Percentiles rank a stretch among this genome's conserved stretches.
phyloP scores from a whole-genome alignment of 108 stramenopile genomes.

The Chaetoceros tenuissimus region DNA sequence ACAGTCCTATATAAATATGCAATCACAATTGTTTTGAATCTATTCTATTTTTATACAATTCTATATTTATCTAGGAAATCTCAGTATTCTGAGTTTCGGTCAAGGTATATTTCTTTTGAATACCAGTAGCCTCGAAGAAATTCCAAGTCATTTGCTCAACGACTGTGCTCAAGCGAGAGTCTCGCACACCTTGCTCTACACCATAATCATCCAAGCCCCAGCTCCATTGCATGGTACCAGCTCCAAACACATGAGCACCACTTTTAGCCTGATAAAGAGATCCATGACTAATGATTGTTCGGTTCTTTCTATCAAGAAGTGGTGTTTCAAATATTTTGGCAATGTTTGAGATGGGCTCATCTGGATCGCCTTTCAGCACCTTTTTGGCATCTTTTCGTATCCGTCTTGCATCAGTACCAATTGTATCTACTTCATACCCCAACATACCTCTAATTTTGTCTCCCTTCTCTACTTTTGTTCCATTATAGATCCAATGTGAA shows the following conservation, averaged over 20 bases:
- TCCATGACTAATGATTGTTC: slow-evolving; percentile 3
- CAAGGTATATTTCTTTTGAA: too few species aligned
- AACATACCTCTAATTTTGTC: slow-evolving; percentile 5
- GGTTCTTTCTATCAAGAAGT: slow-evolving; percentile 1
- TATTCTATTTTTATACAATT: too few species aligned
- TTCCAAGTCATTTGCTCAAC: too few species aligned
- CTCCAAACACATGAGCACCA: slow-evolving; percentile 7
- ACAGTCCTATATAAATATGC: too few species aligned
- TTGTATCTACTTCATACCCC: slow-evolving; percentile 13
- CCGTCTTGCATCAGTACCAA: not conserved
- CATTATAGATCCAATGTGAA: slow-evolving; percentile 8
- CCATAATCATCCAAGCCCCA: slow-evolving; percentile 13
- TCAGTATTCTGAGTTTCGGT: too few species aligned
- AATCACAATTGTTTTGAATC: too few species aligned
- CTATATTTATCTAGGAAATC: too few species aligned
- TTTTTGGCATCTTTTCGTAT: not conserved
- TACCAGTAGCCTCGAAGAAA: too few species aligned
- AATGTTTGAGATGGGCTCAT: not conserved
- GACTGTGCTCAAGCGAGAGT: too few species aligned
- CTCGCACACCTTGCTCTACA: not conserved
- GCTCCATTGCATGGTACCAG: slow-evolving; percentile 15
- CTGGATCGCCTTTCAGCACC: not conserved
- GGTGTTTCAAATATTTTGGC: slow-evolving; percentile 4
- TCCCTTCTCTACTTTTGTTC: slow-evolving; percentile 5
- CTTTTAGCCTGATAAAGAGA: slow-evolving; percentile 1